Evolutionary conservation across 2,329 filamentous ascomycete species (phyloP), one percentile per base, ranked within the genome.

Genomic region (Cladorrhinum sp.): DNA sequence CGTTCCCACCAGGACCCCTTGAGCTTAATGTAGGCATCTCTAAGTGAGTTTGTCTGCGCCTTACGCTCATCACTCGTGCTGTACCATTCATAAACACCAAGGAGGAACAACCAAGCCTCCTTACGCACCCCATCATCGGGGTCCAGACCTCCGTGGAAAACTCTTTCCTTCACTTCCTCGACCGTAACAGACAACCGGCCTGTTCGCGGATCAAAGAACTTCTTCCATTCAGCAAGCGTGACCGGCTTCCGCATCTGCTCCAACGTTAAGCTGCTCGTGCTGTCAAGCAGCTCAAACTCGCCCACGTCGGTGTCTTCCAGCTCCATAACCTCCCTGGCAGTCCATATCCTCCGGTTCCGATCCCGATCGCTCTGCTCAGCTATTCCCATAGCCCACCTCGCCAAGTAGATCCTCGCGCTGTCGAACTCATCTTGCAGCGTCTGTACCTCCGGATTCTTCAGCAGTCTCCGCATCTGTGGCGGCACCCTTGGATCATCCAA

Each of bases 381-480:
- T 65, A 99, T 96, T 7, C 92, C 92, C 95, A 99, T 98, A 2
- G 95, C 95, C 95, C 95, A 99, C 64, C 95, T 84, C 22, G 95
- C 95, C 41, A 99, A 81, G 71, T 99, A 99, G 62, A 99, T 82
- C 65, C 95, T 85, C 3, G 96, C 95, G 69, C 92, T 96, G 78
- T 99, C 96, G 68, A 97, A 99, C 72, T 99, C 96, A 62, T 98
- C 93, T 71, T 97, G 93, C 22, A 99, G 75, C 0, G 91, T 97
- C 77, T 97, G 93, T 0, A 99, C 92, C 70, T 99, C 93, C 0
- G 93, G 93, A 66, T 96, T 97, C 71, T 86, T 88, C 74, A 99
- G 85, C 67, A 99, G 74, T 55, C 91, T 85, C 69, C 89, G 84
- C 29, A 99, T 85, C 73, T 97, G 93, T 0, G 92, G 92, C 6